These are phyloP conservation scores for Phaeosphaeriaceae sp. DNA, from an alignment of 2,329 filamentous ascomycete genomes.

Conservation along the genomic window DNA sequence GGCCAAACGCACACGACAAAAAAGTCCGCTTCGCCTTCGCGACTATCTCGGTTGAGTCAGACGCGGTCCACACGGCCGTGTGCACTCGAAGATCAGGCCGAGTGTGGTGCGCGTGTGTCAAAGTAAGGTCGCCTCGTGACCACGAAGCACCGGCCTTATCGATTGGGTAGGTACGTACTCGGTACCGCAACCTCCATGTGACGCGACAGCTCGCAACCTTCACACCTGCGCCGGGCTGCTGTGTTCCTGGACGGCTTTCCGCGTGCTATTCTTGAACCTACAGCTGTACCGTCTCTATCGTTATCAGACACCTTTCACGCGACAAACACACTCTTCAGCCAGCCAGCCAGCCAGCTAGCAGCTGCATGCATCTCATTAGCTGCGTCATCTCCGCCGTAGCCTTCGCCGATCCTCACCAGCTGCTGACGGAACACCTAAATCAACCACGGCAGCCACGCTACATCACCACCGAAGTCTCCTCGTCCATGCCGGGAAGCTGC, in stretches of 20 bases:
- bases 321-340: slow-evolving; percentile 7
- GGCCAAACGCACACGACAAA: not conserved
- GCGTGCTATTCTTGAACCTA: not conserved
- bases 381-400: slow-evolving; percentile 40
- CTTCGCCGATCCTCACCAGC: slow-evolving; percentile 16
- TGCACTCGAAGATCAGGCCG: not conserved
- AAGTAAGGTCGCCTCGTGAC: too few relatives aligned
- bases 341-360: too few relatives aligned
- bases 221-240: not conserved
- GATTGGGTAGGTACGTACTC: too few relatives aligned
- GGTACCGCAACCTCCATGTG: too few relatives aligned
- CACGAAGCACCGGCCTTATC: too few relatives aligned
- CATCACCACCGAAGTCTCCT: slow-evolving; percentile 28
- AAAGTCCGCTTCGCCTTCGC: not conserved
- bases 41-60: too few relatives aligned
- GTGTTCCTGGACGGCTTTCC: not conserved
- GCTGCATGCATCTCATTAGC: slow-evolving; percentile 37
- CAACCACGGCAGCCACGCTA: slow-evolving; percentile 16
- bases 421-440: not conserved
- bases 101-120: not conserved
- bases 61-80: too few relatives aligned
- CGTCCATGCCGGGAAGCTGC: slow-evolving; percentile 24
- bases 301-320: not conserved
- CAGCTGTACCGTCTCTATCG: not conserved
- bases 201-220: not conserved